A percentile compares a stretch with the other conserved stretches of the same genome.
phyloP scores from a whole-genome alignment of 2,329 filamentous ascomycete genomes.

The Neonectria ditissima region DNA sequence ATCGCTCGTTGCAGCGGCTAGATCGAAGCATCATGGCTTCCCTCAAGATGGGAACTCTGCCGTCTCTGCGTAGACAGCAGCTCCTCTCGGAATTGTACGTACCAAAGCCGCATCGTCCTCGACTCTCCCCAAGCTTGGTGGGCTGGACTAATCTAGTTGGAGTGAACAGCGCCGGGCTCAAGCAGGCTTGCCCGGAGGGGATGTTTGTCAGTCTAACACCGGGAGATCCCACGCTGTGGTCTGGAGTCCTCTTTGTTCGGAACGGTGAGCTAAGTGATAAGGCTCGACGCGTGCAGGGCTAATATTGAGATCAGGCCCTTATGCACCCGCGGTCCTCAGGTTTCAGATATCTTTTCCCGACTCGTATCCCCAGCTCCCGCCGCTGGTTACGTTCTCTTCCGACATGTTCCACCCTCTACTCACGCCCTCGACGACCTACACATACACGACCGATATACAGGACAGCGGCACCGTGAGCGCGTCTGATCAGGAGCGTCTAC shows the following conservation, averaged over 20 bases:
- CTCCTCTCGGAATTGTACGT: constrained; percentile 85
- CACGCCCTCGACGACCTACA: constrained; percentile 93
- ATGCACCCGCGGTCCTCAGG: constrained; percentile 85
- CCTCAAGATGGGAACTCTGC: constrained; percentile 59
- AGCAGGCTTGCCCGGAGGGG: constrained; percentile 84
- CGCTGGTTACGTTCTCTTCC: constrained; percentile 87
- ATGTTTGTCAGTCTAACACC: constrained; percentile 88
- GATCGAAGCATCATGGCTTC: constrained; percentile 54
- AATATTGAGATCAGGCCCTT: constrained; percentile 74
- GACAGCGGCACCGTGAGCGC: constrained; percentile 84
- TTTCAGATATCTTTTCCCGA: constrained; percentile 91
- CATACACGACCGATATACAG: constrained; percentile 84
- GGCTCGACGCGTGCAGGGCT: not conserved
- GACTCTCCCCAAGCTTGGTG: constrained; percentile 8
- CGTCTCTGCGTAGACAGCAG: constrained; percentile 77
- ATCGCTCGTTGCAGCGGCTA: not conserved
- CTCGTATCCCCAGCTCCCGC: constrained; percentile 81
- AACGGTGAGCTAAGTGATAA: constrained; percentile 70
- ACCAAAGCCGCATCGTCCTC: constrained; percentile 11
- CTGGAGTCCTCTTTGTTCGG: constrained; percentile 90
- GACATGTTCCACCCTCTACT: constrained; percentile 97
- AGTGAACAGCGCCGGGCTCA: constrained; percentile 77
- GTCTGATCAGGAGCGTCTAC: constrained; percentile 83
- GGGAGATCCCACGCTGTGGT: constrained; percentile 85
- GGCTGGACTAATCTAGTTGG: constrained; percentile 43